Evolutionary conservation across 768 basidiomycete species (phyloP), one percentile per base, ranked within the genome.

Genomic region (Erythrobasidium yunnanense): DNA sequence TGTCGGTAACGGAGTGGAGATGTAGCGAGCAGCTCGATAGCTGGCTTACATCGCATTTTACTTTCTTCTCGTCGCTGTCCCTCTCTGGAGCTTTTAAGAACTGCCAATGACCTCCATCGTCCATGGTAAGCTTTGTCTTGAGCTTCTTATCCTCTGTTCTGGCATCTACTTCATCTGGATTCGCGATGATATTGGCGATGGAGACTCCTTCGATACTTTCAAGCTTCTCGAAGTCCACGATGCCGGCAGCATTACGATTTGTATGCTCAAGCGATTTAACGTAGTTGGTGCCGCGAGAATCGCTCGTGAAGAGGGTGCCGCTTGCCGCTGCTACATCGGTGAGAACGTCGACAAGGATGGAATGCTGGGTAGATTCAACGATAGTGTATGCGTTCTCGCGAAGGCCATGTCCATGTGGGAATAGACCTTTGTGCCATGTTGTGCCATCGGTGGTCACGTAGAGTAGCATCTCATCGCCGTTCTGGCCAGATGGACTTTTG

Each of bases 371-470:
- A 2, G 86, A 87, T 76, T 97, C 91, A 66, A 99, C 86, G 71
- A 99, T 85, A 8, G 95, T 99, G 75, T 99, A 96, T 4, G 88
- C 88, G 74, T 93, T 92, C 78, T 92, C 90, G 5, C 85, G 82
- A 15, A 95, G 81, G 34, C 81, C 81, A 1, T 70, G 69, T 0
- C 73, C 73, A 73, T 95, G 95, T 1, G 95, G 95, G 80, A 99
- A 97, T 67, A 84, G 84, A 1, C 89, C 90, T 71, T 85, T 84
- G 1, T 87, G 85, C 91, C 91, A 99, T 1, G 79, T 81, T 72
- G 82, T 81, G 5, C 87, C 85, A 75, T 97, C 88, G 2, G 88
- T 80, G 0, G 87, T 83, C 35, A 95, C 90, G 72, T 90, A 97
- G 8, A 96, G 79, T 50, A 85, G 75, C 86, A 88, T 87, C 70